Evolutionary conservation across 768 basidiomycete genomes (phyloP).

Genomic region (Termitomyces heimii): DNA sequence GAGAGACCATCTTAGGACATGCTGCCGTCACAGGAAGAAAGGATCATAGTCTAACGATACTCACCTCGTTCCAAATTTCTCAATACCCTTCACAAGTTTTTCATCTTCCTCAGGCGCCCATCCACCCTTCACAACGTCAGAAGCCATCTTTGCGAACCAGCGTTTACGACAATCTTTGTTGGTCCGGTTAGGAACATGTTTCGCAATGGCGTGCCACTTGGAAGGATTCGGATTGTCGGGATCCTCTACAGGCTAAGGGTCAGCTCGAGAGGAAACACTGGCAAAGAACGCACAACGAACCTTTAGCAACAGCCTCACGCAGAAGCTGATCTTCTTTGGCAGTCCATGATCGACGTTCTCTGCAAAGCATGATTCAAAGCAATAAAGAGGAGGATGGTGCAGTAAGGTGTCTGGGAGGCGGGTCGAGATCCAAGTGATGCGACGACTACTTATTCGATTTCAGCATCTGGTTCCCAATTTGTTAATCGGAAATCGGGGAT

Average conservation of each 20-base stretch:
- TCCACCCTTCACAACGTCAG: conserved; percentile 55
- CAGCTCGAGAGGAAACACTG: conserved; percentile 11
- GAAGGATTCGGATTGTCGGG: conserved; percentile 50
- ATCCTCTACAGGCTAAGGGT: conserved; percentile 34
- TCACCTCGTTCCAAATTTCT: conserved; percentile 51
- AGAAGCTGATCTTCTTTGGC: conserved; percentile 48
- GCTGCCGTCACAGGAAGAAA: conserved; percentile 3
- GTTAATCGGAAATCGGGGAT: conserved; percentile 18
- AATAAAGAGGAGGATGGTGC: conserved; percentile 3
- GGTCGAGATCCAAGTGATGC: conserved; percentile 18
- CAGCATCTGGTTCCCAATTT: conserved; percentile 14
- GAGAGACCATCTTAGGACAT: conserved; percentile 40
- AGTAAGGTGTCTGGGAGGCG: neutral
- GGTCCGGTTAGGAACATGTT: conserved; percentile 54
- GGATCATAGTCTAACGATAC: neutral
- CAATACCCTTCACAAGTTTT: conserved; percentile 49
- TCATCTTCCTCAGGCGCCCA: conserved; percentile 60
- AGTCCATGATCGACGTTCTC: conserved; percentile 49
- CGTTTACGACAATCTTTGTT: conserved; percentile 63
- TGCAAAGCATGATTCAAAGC: conserved; percentile 28
- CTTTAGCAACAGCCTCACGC: conserved; percentile 43
- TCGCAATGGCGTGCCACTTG: conserved; percentile 60
- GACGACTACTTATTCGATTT: conserved; percentile 16
- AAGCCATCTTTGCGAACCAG: conserved; percentile 61
- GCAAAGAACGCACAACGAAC: conserved; percentile 18